Percentiles rank a stretch among this genome's conserved stretches.
Conservation (phyloP, 2,329 filamentous ascomycete genomes). For the Gliomastix tumulicola region DNA sequence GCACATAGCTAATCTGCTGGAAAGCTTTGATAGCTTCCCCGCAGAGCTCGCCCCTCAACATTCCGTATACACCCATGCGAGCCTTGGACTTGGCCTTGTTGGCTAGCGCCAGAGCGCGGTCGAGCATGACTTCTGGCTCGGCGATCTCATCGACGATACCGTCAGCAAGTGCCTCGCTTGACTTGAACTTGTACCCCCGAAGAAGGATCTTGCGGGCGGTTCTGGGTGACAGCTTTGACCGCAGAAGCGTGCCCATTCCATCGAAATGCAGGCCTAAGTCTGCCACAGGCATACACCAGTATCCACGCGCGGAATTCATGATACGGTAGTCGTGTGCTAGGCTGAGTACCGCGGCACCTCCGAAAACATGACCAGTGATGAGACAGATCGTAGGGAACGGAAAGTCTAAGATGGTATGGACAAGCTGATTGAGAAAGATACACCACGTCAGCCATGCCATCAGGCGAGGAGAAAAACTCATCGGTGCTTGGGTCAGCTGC, state of each 20-base stretch:
- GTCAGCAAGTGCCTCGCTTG: not conserved
- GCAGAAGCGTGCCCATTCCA: not conserved
- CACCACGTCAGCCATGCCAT: not conserved
- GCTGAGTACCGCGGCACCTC: not conserved
- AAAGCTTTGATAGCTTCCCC: not conserved
- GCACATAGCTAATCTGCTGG: not conserved
- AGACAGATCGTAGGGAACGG: not conserved
- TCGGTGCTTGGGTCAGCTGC: not conserved
- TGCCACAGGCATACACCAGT: not conserved
- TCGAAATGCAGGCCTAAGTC: not conserved
- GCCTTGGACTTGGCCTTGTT: not conserved
- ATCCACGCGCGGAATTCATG: not conserved
- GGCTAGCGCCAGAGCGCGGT: not conserved
- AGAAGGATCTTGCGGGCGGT: not conserved
- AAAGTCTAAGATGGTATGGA: not conserved
- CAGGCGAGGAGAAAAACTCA: too few species aligned
- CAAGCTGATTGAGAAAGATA: not conserved
- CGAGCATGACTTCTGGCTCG: not conserved
- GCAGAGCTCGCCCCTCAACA: not conserved
- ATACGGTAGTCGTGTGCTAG: not conserved
- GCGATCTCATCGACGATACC: not conserved
- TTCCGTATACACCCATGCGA: not conserved
- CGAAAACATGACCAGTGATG: not conserved
- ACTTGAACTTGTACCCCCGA: not conserved
- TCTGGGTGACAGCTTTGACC: not conserved